Conservation (phyloP, 495 filamentous ascomycete genomes). For the Collariella sp. region DNA sequence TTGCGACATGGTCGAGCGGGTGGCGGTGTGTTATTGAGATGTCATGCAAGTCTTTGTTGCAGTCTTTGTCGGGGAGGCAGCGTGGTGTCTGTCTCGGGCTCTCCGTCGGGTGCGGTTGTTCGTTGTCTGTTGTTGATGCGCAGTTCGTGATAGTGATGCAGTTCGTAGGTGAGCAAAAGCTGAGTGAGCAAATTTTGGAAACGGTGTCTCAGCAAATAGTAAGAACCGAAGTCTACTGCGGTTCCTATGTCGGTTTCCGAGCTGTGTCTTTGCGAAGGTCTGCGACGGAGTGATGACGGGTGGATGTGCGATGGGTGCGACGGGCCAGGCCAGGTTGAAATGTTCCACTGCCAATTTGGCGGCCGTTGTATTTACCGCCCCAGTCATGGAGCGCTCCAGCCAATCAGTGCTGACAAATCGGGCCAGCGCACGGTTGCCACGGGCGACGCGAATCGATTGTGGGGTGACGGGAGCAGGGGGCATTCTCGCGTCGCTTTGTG, state of each 20-base stretch:
- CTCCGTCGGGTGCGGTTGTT: not conserved
- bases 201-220: not conserved
- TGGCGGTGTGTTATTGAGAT: constrained; percentile 6
- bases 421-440: constrained; percentile 9
- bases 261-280: not conserved
- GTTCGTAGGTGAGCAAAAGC: not conserved
- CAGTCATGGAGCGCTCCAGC: not conserved
- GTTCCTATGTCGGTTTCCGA: no score
- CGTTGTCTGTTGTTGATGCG: not conserved
- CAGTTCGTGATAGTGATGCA: not conserved
- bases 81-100: not conserved
- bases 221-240: no score
- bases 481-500: not conserved
- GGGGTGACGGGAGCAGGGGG: not conserved
- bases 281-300: no score
- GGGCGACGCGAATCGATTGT: constrained; percentile 13
- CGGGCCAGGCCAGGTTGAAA: not conserved
- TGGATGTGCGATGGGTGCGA: not conserved
- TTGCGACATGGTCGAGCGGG: constrained; percentile 11
- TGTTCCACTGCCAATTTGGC: constrained; percentile 15
- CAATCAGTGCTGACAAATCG: constrained; percentile 1
- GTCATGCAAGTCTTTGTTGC: constrained; percentile 16
- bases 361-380: constrained; percentile 8
- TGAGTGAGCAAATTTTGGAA: not conserved
- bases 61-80: not conserved